These are phyloP conservation scores for Rosa hybrid DNA, from an alignment of 331 rosid genomes.

Conservation along the genomic window DNA sequence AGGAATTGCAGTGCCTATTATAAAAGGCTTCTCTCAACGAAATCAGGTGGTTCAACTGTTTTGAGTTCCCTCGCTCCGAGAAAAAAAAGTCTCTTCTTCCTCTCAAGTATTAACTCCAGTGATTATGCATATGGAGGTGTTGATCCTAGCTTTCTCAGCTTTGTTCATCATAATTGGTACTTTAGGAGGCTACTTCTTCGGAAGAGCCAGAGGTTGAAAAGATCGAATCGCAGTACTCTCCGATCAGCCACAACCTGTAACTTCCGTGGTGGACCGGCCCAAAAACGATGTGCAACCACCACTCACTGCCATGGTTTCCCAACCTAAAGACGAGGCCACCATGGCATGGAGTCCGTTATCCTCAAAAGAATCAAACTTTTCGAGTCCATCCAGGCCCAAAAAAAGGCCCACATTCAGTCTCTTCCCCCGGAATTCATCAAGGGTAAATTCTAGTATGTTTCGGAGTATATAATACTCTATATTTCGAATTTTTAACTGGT, in stretches of 20 bases:
- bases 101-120: not conserved
- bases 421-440: not conserved
- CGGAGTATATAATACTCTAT: not conserved
- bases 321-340: not conserved
- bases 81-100: not conserved
- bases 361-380: not conserved
- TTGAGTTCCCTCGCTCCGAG: not conserved
- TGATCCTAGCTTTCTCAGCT: not conserved
- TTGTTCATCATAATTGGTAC: not conserved
- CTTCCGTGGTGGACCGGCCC: not conserved
- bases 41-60: not conserved
- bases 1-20: not conserved
- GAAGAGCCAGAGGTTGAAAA: not conserved
- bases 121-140: not conserved
- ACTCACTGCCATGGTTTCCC: not conserved
- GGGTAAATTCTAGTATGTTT: not conserved
- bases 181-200: not conserved
- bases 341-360: not conserved
- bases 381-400: not conserved
- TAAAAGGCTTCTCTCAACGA: not conserved
- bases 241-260: not conserved
- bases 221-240: not conserved
- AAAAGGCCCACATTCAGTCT: not conserved
- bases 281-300: not conserved
- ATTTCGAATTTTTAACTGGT: not conserved